Percentiles rank a stretch among this genome's conserved stretches.
Evolutionary conservation across 2,329 filamentous ascomycete species (phyloP).

Genomic region (Mycogone perniciosa): DNA sequence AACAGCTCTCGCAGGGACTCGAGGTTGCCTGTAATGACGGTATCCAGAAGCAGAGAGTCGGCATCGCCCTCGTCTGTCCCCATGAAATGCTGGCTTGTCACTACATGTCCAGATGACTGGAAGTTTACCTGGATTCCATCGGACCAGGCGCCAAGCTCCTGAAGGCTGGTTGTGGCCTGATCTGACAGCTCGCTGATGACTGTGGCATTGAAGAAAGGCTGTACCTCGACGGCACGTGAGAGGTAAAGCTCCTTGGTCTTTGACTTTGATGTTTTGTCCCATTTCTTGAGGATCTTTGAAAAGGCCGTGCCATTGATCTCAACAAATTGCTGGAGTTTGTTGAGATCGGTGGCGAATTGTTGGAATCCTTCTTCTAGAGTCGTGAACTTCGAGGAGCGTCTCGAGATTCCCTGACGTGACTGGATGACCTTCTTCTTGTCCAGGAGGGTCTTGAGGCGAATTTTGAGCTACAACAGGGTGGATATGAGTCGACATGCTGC

Average conservation of each 20-base stretch:
- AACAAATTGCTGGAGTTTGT: conserved; percentile 97
- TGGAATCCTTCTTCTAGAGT: conserved; percentile 95
- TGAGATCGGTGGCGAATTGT: conserved; percentile 92
- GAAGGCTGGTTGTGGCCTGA: conserved; percentile 89
- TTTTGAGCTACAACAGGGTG: conserved; percentile 62
- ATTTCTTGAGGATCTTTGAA: conserved; percentile 98
- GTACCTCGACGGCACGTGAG: conserved; percentile 90
- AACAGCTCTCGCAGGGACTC: conserved; percentile 75
- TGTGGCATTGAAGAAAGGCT: conserved; percentile 95
- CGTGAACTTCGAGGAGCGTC: conserved; percentile 87
- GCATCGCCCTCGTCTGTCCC: conserved; percentile 84
- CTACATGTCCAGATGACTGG: conserved; percentile 57
- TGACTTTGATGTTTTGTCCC: conserved; percentile 99
- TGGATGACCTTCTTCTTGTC: conserved; percentile 94
- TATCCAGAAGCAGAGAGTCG: conserved; percentile 81
- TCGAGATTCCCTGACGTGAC: conserved; percentile 71
- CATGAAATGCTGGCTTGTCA: conserved; percentile 58
- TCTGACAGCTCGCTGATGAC: conserved; percentile 96
- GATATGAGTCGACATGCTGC: not conserved
- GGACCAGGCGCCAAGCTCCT: conserved; percentile 93
- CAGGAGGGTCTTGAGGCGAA: conserved; percentile 82
- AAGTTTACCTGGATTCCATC: conserved; percentile 92
- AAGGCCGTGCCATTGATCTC: conserved; percentile 97
- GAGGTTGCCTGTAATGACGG: conserved; percentile 74
- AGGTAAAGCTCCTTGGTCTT: conserved; percentile 97